Evolutionary conservation across 768 basidiomycete genomes (phyloP).

Genomic region (Tylopilus sp.): DNA sequence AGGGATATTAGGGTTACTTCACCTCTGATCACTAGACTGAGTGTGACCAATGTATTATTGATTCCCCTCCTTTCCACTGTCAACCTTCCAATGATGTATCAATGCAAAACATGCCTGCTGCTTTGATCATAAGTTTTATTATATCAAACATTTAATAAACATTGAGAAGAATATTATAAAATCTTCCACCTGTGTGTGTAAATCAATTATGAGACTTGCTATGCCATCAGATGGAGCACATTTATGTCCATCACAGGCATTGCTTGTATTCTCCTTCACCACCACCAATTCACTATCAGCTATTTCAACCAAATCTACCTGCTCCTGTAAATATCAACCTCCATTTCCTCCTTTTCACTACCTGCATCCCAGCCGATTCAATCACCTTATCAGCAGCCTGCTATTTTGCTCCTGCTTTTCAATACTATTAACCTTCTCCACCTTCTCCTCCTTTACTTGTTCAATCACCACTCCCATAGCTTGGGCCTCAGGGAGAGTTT

Average conservation of each 20-base stretch:
- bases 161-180: neutral
- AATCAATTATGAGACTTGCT: neutral
- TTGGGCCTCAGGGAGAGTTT: neutral
- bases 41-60: neutral
- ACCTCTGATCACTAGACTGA: neutral
- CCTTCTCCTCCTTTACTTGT: too few relatives aligned
- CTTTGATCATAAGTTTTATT: neutral
- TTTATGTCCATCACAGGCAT: neutral
- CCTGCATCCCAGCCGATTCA: too few relatives aligned
- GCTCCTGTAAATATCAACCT: too few relatives aligned
- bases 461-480: neutral
- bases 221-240: conserved; percentile 2
- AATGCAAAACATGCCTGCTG: neutral
- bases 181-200: conserved; percentile 1
- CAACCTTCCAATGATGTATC: neutral
- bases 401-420: too few relatives aligned
- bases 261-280: neutral
- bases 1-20: neutral
- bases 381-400: too few relatives aligned
- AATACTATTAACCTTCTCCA: too few relatives aligned
- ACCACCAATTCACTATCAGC: too few relatives aligned
- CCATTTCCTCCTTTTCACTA: too few relatives aligned
- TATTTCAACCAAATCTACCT: too few relatives aligned
- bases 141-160: neutral
- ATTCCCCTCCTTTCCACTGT: neutral